These are phyloP conservation scores for Didymella segeticola DNA, from an alignment of 2,329 filamentous ascomycete genomes.

Conservation along the genomic window DNA sequence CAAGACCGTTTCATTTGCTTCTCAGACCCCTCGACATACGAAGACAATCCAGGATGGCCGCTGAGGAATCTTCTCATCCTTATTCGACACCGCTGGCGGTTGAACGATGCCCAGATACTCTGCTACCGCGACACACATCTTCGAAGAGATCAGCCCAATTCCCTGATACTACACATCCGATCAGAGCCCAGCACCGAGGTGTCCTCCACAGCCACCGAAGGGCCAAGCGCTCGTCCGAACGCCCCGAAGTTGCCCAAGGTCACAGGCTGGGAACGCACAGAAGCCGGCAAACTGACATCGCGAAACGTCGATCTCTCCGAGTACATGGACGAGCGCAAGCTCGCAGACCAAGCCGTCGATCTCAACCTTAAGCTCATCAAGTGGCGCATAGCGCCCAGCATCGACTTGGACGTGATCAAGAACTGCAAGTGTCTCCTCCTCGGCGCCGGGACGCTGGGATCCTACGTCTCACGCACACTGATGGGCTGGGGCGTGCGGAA, in stretches of 20 bases:
- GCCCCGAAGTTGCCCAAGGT: constrained; percentile 77
- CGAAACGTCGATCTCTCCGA: constrained; percentile 83
- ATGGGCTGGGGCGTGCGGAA: constrained; percentile 96
- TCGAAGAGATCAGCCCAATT: constrained; percentile 79
- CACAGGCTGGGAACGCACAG: constrained; percentile 92
- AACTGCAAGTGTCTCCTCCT: constrained; percentile 87
- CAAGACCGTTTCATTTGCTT: constrained; percentile 85
- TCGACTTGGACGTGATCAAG: constrained; percentile 89
- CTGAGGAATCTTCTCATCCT: constrained; percentile 87
- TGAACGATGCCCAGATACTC: constrained; percentile 80
- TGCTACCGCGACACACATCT: constrained; percentile 87
- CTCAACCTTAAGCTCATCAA: constrained; percentile 98
- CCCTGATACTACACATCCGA: constrained; percentile 69
- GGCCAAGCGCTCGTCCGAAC: constrained; percentile 27
- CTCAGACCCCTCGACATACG: constrained; percentile 90
- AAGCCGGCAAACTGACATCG: constrained; percentile 76
- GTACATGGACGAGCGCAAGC: constrained; percentile 86
- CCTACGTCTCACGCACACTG: constrained; percentile 89
- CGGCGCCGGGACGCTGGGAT: constrained; percentile 90
- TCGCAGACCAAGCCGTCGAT: constrained; percentile 94
- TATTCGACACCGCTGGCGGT: constrained; percentile 79
- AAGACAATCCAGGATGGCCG: constrained; percentile 88
- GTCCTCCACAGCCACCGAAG: constrained; percentile 12
- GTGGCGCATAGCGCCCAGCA: constrained; percentile 89
- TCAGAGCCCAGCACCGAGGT: constrained; percentile 28